Evolutionary conservation across 768 basidiomycete species (phyloP).

Genomic region (Lactarius quietus): DNA sequence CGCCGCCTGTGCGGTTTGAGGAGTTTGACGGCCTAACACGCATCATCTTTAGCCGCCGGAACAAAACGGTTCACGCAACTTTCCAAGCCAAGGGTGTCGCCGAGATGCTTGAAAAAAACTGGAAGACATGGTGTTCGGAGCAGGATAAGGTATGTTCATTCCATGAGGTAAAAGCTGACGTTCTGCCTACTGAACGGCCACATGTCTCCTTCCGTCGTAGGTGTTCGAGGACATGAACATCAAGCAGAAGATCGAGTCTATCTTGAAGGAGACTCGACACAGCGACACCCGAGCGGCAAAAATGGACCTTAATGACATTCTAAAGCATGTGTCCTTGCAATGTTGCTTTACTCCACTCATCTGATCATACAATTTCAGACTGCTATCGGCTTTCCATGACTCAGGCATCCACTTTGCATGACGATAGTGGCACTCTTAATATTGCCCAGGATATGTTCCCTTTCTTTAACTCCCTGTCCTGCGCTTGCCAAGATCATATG

Average conservation of each 20-base stretch:
- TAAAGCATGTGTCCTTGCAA: not conserved
- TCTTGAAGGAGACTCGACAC: slow-evolving; percentile 24
- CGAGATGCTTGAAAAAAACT: slow-evolving; percentile 74
- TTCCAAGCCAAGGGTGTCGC: slow-evolving; percentile 94
- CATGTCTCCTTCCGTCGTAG: not conserved
- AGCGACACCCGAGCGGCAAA: slow-evolving; percentile 26
- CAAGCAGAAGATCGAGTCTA: slow-evolving; percentile 22
- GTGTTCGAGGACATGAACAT: slow-evolving; percentile 1
- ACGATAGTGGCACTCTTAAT: not conserved
- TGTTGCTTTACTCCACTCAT: not conserved
- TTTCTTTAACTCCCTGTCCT: not conserved
- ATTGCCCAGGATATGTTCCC: not conserved
- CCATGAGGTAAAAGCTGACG: not conserved
- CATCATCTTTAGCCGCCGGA: slow-evolving; percentile 84
- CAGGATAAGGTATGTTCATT: slow-evolving; percentile 45
- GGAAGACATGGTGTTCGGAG: slow-evolving; percentile 87
- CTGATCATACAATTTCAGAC: not conserved
- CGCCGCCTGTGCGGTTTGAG: slow-evolving; percentile 83
- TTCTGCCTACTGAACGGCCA: not conserved
- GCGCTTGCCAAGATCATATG: not conserved
- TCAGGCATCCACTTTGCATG: not conserved
- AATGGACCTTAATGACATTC: slow-evolving; percentile 26
- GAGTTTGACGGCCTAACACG: slow-evolving; percentile 63
- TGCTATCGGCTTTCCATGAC: not conserved
- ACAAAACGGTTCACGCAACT: slow-evolving; percentile 85